Conservation (phyloP, 2,329 filamentous ascomycete genomes). For the Aureobasidium subglaciale region DNA sequence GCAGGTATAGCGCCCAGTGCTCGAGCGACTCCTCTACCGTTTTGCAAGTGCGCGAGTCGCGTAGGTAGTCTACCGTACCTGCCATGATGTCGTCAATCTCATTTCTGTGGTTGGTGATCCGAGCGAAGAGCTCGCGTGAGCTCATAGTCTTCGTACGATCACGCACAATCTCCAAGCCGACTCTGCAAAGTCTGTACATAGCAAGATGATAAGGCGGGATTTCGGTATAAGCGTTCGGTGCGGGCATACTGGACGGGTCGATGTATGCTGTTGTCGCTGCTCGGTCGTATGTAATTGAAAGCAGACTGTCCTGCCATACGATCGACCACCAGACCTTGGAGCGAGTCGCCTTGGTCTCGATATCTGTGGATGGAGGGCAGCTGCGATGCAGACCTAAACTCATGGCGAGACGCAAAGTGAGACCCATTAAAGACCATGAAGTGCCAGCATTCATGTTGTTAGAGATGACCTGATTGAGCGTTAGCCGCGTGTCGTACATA, state of each 20-base stretch:
- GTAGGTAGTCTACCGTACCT: conserved; percentile 51
- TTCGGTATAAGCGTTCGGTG: conserved; percentile 25
- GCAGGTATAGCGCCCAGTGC: conserved; percentile 53
- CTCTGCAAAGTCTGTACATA: conserved; percentile 49
- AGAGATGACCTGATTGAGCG: conserved; percentile 36
- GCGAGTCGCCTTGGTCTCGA: conserved; percentile 35
- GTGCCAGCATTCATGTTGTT: conserved; percentile 61
- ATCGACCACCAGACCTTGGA: conserved; percentile 50
- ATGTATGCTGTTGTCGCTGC: conserved; percentile 49
- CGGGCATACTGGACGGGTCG: conserved; percentile 40
- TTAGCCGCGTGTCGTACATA: neutral
- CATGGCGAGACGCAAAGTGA: conserved; percentile 55
- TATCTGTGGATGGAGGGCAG: conserved; percentile 46
- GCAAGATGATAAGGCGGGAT: conserved; percentile 52
- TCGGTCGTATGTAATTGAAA: conserved; percentile 57
- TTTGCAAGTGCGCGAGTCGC: conserved; percentile 44
- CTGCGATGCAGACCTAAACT: conserved; percentile 54
- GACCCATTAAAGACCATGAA: conserved; percentile 53
- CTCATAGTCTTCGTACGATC: conserved; percentile 50
- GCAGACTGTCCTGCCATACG: conserved; percentile 57
- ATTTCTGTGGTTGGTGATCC: conserved; percentile 51
- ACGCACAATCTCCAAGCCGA: conserved; percentile 54
- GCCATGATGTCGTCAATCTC: conserved; percentile 51
- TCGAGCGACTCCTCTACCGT: conserved; percentile 49
- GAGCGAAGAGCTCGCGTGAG: conserved; percentile 43